Percentiles rank a stretch among this genome's conserved stretches.
Conservation (phyloP, 2,329 filamentous ascomycete genomes). For the Anisogramma anomala region DNA sequence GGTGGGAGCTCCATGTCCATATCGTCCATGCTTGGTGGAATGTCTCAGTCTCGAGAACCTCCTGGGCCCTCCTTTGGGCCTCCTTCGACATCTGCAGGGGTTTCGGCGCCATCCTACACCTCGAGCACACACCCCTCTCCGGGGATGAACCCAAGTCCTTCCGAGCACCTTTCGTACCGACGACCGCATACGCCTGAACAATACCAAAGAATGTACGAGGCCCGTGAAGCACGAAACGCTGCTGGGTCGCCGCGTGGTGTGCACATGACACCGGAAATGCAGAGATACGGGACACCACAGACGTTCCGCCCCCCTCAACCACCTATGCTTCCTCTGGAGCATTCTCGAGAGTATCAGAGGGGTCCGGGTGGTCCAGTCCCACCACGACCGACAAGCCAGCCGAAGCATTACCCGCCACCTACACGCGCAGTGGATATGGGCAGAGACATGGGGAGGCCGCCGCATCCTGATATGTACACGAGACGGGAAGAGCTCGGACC, state of each 20-base stretch:
- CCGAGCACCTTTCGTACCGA: conserved; percentile 52
- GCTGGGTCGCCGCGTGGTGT: conserved; percentile 38
- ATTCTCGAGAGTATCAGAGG: conserved; percentile 29
- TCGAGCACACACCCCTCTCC: conserved; percentile 43
- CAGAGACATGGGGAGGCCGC: conserved; percentile 35
- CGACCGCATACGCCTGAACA: conserved; percentile 61
- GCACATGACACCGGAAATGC: conserved; percentile 45
- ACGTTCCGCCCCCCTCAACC: conserved; percentile 41
- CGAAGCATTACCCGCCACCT: conserved; percentile 33
- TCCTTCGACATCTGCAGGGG: conserved; percentile 26
- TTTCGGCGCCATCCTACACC: conserved; percentile 34
- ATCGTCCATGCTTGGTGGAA: conserved; percentile 47
- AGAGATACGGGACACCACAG: conserved; percentile 47
- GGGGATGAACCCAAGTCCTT: conserved; percentile 39
- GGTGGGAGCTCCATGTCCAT: conserved; percentile 49
- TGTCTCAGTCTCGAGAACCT: conserved; percentile 28
- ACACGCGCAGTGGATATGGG: conserved; percentile 37
- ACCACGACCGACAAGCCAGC: conserved; percentile 39
- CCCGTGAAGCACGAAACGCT: conserved; percentile 25
- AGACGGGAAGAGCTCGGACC: conserved; percentile 37
- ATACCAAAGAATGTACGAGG: conserved; percentile 44
- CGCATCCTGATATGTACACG: conserved; percentile 32
- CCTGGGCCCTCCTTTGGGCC: conserved; percentile 29
- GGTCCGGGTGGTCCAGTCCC: conserved; percentile 26
- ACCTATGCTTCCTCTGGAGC: conserved; percentile 29